These are phyloP conservation scores for Phytophthora agathidicida DNA, from an alignment of 352 stramenopile species.

Conservation along the genomic window DNA sequence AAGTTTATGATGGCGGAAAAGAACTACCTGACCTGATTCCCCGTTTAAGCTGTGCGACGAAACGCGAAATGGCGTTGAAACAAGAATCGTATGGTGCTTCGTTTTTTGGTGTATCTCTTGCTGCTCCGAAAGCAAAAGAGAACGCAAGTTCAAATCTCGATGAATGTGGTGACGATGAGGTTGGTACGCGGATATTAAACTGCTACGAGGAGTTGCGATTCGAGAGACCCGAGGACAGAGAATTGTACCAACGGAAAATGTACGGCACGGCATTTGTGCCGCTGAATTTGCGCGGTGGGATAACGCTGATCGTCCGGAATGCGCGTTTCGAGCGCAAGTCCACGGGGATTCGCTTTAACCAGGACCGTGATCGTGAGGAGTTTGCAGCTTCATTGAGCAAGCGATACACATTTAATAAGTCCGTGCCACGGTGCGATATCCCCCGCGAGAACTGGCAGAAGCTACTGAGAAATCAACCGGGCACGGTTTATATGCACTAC, in stretches of 20 bases:
- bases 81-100: slow-evolving; percentile 23
- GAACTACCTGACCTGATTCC: slow-evolving; percentile 35
- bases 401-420: slow-evolving; percentile 57
- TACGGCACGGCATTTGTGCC: slow-evolving; percentile 63
- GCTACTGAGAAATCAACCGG: slow-evolving; percentile 41
- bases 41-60: slow-evolving; percentile 37
- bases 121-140: slow-evolving; percentile 21
- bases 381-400: slow-evolving; percentile 50
- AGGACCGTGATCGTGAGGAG: slow-evolving; percentile 58
- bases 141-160: slow-evolving; percentile 1
- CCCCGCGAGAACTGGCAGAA: slow-evolving; percentile 64
- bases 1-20: slow-evolving; percentile 40
- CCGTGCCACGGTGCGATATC: slow-evolving; percentile 57
- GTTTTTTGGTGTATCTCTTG: slow-evolving; percentile 46
- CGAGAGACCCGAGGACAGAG: slow-evolving; percentile 37
- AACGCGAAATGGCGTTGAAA: slow-evolving; percentile 29
- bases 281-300: slow-evolving; percentile 42
- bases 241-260: slow-evolving; percentile 58
- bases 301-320: slow-evolving; percentile 53
- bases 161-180: not conserved
- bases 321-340: slow-evolving; percentile 62
- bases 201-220: slow-evolving; percentile 57
- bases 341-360: slow-evolving; percentile 65
- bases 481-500: slow-evolving; percentile 55
- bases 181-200: slow-evolving; percentile 17